phyloP scores from a whole-genome alignment of 1,284 basidiomycete species.

The Earliella scabrosa region DNA sequence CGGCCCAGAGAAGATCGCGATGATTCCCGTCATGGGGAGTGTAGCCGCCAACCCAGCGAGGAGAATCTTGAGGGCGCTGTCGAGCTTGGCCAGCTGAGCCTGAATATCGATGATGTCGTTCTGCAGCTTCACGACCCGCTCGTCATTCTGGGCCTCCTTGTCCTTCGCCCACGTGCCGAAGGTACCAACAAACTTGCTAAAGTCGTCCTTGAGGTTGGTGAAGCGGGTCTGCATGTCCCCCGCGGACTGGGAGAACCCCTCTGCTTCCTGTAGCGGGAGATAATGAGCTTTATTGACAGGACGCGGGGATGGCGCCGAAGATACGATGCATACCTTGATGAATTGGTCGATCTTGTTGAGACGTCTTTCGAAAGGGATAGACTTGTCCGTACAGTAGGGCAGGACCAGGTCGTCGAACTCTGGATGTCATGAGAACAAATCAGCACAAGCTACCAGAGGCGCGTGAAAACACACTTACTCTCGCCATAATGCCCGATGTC shows the following conservation, averaged over 20 bases:
- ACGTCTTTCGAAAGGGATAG: no score
- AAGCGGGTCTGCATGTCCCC: not conserved
- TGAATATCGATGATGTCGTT: not conserved
- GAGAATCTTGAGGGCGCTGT: not conserved
- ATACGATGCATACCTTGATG: no score
- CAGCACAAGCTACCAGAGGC: no score
- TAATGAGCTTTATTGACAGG: no score
- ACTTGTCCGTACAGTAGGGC: no score
- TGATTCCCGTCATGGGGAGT: not conserved
- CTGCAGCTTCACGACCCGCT: not conserved
- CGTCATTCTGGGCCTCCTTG: not conserved
- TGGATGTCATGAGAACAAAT: no score
- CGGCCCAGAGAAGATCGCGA: not conserved
- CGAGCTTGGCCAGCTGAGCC: not conserved
- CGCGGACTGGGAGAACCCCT: not conserved
- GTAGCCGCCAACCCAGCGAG: not conserved
- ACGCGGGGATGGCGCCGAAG: no score
- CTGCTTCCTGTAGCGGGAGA: no score
- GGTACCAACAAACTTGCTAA: not conserved
- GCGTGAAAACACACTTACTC: no score
- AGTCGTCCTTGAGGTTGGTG: not conserved
- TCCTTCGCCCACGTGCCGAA: not conserved
- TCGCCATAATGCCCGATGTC: no score
- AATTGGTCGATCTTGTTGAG: no score
- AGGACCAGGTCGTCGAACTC: no score